Conservation (phyloP, 2,329 filamentous ascomycete species). For the Acrodontium crateriforme region DNA sequence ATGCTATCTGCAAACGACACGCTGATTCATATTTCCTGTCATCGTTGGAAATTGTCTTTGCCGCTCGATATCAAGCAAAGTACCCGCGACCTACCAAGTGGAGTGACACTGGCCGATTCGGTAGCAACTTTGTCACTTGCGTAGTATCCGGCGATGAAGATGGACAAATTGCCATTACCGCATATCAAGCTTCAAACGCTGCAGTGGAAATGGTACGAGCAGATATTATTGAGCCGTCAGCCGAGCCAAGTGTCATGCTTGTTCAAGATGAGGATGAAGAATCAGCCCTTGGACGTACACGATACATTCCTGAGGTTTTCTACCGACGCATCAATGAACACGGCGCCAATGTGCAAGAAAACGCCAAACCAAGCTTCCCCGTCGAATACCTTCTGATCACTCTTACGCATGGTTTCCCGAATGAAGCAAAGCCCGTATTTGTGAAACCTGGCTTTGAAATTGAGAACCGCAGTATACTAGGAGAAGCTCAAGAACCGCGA, state of each 20-base stretch:
- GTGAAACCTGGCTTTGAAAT: constrained; percentile 72
- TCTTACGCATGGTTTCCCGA: constrained; percentile 86
- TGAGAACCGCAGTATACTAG: constrained; percentile 79
- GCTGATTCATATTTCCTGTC: constrained; percentile 90
- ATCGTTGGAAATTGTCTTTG: constrained; percentile 82
- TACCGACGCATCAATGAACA: constrained; percentile 94
- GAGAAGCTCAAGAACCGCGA: constrained; percentile 68
- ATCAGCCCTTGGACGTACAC: constrained; percentile 50
- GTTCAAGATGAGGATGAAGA: constrained; percentile 87
- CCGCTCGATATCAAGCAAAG: constrained; percentile 72
- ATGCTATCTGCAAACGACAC: constrained; percentile 87
- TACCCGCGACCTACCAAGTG: constrained; percentile 87
- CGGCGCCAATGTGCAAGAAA: constrained; percentile 89
- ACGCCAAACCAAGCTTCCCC: constrained; percentile 89
- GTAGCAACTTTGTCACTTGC: constrained; percentile 94
- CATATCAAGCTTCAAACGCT: constrained; percentile 90
- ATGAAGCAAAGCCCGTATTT: constrained; percentile 43
- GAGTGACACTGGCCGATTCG: constrained; percentile 88
- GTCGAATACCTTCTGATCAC: constrained; percentile 95
- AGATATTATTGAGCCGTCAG: constrained; percentile 88
- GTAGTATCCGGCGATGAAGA: constrained; percentile 85
- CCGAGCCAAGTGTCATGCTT: constrained; percentile 85
- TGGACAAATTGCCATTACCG: constrained; percentile 74
- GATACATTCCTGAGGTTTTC: constrained; percentile 96
- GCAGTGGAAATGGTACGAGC: constrained; percentile 95